A percentile compares a stretch with the other conserved stretches of the same genome.
phyloP scores from a whole-genome alignment of 371 early-diverging fungal genomes.

The Furculomyces boomerangus region DNA sequence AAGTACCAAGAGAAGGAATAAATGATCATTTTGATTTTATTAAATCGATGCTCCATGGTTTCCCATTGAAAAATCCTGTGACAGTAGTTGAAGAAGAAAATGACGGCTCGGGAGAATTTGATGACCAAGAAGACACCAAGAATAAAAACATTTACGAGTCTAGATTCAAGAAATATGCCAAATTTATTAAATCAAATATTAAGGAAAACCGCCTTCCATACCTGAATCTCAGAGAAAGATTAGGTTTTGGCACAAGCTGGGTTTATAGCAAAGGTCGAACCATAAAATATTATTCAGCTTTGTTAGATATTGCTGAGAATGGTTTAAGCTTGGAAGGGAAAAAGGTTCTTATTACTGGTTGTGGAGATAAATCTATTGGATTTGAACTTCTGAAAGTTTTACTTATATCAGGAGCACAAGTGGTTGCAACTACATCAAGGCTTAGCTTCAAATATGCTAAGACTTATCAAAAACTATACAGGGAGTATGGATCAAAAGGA shows the following conservation, averaged over 20 bases:
- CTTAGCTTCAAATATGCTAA: conserved; percentile 64
- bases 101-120: not conserved
- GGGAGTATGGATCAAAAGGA: conserved; percentile 71
- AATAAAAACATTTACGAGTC: conserved; percentile 13
- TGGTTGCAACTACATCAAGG: conserved; percentile 84
- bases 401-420: conserved; percentile 77
- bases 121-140: not conserved
- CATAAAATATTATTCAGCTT: conserved; percentile 41
- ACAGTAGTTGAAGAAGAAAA: not conserved
- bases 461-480: conserved; percentile 80
- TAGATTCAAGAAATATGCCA: conserved; percentile 6
- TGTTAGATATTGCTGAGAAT: conserved; percentile 51
- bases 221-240: conserved; percentile 49
- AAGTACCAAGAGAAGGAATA: conserved; percentile 36
- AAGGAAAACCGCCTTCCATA: conserved; percentile 49
- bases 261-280: conserved; percentile 34
- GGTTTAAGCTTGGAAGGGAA: conserved; percentile 74
- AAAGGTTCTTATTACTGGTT: conserved; percentile 77
- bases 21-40: not conserved
- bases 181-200: conserved; percentile 35
- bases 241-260: conserved; percentile 14
- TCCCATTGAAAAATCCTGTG: not conserved
- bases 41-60: not conserved
- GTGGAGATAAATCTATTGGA: conserved; percentile 86
- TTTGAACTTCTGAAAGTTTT: conserved; percentile 75